These are phyloP conservation scores for Rhodotorula toruloides DNA, from an alignment of 768 basidiomycete genomes.

Conservation along the genomic window DNA sequence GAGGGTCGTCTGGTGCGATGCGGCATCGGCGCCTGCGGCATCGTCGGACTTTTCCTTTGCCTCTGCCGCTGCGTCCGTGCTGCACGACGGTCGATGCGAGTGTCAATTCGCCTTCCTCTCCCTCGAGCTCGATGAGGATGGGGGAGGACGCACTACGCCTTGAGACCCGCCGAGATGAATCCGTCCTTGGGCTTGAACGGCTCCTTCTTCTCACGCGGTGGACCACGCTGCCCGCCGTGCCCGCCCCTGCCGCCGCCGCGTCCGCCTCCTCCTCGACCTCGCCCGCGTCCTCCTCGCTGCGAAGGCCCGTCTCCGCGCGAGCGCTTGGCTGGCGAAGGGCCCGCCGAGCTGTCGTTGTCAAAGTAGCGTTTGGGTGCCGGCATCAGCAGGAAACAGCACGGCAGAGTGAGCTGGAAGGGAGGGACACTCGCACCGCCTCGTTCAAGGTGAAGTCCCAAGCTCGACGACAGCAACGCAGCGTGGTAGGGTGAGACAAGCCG, in stretches of 20 bases:
- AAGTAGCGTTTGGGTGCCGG: slow-evolving; percentile 35
- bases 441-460: too few relatives aligned
- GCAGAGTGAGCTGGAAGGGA: too few relatives aligned
- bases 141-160: slow-evolving; percentile 28
- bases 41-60: slow-evolving; percentile 1
- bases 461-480: too few relatives aligned
- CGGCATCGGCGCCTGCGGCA: not conserved
- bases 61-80: slow-evolving; percentile 32
- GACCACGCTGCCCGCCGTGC: not conserved
- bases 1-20: slow-evolving; percentile 56
- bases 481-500: too few relatives aligned
- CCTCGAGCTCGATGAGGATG: not conserved
- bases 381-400: too few relatives aligned
- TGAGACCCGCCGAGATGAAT: slow-evolving; percentile 33
- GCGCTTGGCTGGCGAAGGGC: slow-evolving; percentile 8
- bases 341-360: slow-evolving; percentile 11
- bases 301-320: slow-evolving; percentile 9
- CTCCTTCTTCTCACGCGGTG: slow-evolving; percentile 30
- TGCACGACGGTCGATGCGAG: not conserved
- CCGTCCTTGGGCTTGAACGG: slow-evolving; percentile 37
- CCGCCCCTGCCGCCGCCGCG: slow-evolving; percentile 3
- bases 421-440: too few relatives aligned
- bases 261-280: slow-evolving; percentile 8
- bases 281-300: slow-evolving; percentile 17
- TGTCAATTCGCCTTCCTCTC: not conserved